Percentiles rank a stretch among this genome's conserved stretches.
Conservation (phyloP, 257 asterid species). For the Echites panduratus region DNA sequence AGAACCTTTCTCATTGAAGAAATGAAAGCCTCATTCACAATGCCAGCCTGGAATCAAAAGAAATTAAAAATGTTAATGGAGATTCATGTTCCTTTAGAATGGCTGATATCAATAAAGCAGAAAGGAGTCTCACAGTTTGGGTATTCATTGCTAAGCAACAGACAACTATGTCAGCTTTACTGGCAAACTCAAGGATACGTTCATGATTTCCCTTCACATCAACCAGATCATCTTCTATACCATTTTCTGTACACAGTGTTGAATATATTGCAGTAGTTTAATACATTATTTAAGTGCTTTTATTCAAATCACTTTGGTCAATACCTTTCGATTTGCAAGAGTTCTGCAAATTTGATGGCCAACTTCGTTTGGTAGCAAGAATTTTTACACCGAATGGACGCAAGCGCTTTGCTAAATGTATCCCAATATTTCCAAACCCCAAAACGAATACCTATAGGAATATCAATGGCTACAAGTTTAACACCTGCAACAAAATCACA, state of each 20-base stretch:
- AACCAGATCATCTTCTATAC: constrained; percentile 39
- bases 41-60: constrained; percentile 59
- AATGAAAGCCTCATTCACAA: constrained; percentile 56
- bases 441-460: constrained; percentile 58
- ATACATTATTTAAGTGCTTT: background rate
- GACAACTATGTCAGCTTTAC: constrained; percentile 74
- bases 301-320: background rate
- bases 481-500: background rate
- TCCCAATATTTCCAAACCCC: constrained; percentile 89
- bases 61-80: constrained; percentile 3
- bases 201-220: constrained; percentile 83
- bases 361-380: constrained; percentile 88
- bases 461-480: background rate
- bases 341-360: constrained; percentile 40
- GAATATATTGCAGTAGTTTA: constrained; percentile 12
- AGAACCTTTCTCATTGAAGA: constrained; percentile 91
- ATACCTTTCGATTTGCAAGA: constrained; percentile 41
- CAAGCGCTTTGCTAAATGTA: constrained; percentile 80
- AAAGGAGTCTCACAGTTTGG: constrained; percentile 51
- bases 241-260: constrained; percentile 23
- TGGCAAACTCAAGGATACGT: constrained; percentile 61
- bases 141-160: constrained; percentile 80
- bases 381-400: constrained; percentile 86
- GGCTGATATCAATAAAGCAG: background rate
- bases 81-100: background rate